Evolutionary conservation across 106 monocot genomes (phyloP).

Genomic region (Acanthochlamys bracteata): DNA sequence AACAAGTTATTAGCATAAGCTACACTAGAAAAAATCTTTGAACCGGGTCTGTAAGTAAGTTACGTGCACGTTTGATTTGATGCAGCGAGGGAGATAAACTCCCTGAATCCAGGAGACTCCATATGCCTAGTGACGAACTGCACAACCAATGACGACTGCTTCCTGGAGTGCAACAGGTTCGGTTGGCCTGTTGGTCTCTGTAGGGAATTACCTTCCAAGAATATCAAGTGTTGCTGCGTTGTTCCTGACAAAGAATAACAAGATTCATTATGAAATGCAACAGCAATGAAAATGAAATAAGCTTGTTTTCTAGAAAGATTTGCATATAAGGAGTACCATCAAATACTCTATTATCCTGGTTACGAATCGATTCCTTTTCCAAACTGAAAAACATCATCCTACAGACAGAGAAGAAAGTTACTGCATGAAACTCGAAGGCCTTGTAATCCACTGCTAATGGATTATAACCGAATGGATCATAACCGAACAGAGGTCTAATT

Average conservation of each 20-base stretch:
- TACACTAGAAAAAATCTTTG: too few species aligned
- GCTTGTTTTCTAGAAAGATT: background rate
- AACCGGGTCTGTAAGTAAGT: too few species aligned
- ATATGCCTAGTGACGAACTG: background rate
- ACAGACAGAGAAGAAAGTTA: background rate
- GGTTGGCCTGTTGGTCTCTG: background rate
- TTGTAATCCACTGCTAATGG: too few species aligned
- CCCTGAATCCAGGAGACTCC: background rate
- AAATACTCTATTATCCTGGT: background rate
- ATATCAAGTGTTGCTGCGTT: background rate
- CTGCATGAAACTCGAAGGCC: too few species aligned
- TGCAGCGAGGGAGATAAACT: background rate
- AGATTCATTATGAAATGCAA: background rate
- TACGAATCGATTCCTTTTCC: background rate
- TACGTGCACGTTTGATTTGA: background rate
- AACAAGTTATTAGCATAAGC: too few species aligned
- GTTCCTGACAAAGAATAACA: background rate
- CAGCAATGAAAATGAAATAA: background rate
- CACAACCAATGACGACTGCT: background rate
- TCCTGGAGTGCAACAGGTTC: background rate
- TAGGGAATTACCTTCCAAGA: background rate
- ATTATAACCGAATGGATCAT: too few species aligned
- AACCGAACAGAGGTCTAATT: too few species aligned
- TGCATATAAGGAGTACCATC: background rate
- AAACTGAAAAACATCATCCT: too few species aligned